phyloP scores from a whole-genome alignment of 345 rosid genomes.

The Litchi chinensis region DNA sequence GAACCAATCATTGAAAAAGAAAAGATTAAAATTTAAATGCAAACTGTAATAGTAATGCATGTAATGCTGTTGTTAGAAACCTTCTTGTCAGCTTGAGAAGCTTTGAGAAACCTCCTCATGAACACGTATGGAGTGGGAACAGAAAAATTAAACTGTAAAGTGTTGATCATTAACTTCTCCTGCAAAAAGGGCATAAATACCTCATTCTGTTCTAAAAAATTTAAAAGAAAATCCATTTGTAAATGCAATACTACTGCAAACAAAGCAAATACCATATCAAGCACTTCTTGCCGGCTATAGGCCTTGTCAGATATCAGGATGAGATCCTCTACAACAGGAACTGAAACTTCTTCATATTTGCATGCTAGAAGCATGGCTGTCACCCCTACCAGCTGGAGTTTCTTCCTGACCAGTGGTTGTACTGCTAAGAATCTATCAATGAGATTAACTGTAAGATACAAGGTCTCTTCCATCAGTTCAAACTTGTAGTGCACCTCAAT shows the following conservation, averaged over 20 bases:
- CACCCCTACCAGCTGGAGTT: constrained; percentile 93
- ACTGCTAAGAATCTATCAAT: constrained; percentile 83
- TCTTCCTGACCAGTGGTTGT: constrained; percentile 73
- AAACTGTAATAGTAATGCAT: neutral
- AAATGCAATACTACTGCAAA: neutral
- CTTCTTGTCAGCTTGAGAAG: constrained; percentile 85
- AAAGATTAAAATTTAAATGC: neutral
- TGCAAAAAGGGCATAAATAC: constrained; percentile 34
- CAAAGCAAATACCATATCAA: constrained; percentile 68
- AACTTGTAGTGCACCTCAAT: constrained; percentile 99
- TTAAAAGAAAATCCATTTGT: neutral
- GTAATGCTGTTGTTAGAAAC: constrained; percentile 28
- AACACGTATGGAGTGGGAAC: constrained; percentile 92
- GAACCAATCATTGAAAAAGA: neutral
- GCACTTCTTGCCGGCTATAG: constrained; percentile 78
- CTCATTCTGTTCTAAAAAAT: neutral
- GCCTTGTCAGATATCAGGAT: constrained; percentile 91
- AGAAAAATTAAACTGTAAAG: constrained; percentile 75
- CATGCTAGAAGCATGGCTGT: constrained; percentile 97
- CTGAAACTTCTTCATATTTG: constrained; percentile 96
- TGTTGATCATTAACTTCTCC: constrained; percentile 84
- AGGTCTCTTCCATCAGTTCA: constrained; percentile 94
- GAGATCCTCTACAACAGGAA: constrained; percentile 95
- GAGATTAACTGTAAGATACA: constrained; percentile 88
- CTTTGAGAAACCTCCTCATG: constrained; percentile 90